Conservation (phyloP, 805 yeast species). For the Pichia thaimueangensis region DNA sequence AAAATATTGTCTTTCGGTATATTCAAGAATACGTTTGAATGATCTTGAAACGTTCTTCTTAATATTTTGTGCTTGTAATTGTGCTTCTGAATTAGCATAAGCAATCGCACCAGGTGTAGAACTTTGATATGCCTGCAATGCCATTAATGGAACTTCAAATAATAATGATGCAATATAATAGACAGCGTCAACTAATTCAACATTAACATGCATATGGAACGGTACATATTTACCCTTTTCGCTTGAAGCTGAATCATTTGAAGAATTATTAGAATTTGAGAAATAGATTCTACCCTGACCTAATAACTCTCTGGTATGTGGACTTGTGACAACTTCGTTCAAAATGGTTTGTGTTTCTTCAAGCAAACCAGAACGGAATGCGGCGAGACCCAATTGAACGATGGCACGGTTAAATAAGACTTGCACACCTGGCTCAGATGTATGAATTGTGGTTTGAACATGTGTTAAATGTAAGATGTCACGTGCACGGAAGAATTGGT, state of each 20-base stretch:
- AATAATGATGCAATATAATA: constrained; percentile 85
- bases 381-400: constrained; percentile 92
- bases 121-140: constrained; percentile 36
- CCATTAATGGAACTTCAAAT: constrained; percentile 87
- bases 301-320: constrained; percentile 81
- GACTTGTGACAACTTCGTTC: constrained; percentile 81
- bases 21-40: constrained; percentile 85
- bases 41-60: constrained; percentile 43
- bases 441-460: constrained; percentile 73
- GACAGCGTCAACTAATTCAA: constrained; percentile 90
- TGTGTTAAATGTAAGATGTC: constrained; percentile 84
- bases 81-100: constrained; percentile 11
- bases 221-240: constrained; percentile 85
- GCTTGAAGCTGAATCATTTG: background rate
- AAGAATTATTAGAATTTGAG: background rate
- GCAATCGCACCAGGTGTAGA: constrained; percentile 33
- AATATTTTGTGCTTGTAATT: constrained; percentile 13
- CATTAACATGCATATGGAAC: constrained; percentile 95
- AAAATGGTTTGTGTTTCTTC: constrained; percentile 81
- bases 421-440: constrained; percentile 81
- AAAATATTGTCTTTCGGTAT: constrained; percentile 89
- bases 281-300: constrained; percentile 62
- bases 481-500: constrained; percentile 76
- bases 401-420: constrained; percentile 91
- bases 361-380: constrained; percentile 84